Base-by-base conservation (phyloP, 1,284 basidiomycete genomes). In the Boletellus deceptivus region DNA sequence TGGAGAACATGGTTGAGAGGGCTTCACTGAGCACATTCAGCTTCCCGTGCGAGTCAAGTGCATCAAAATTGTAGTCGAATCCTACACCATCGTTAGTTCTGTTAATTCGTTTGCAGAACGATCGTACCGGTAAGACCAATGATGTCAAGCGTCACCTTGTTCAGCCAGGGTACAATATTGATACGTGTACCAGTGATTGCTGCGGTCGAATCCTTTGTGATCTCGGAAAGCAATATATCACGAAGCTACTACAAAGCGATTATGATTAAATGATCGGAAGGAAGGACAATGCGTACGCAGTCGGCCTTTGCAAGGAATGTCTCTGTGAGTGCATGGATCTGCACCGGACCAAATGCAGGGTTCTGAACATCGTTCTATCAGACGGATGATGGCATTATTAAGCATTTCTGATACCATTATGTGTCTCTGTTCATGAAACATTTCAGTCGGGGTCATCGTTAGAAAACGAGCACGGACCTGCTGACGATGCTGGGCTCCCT, bases 71-170 rank as follows among this genome's bases (percentile, higher is more conserved):
- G 33, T 34, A 34, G 33, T 34, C 6, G 16, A 34, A 34, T 16
- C 33, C 33, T 34, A n/a, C 16, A 4, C 14, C 33, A 4, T 34
- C 33, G 3, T 34, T 13, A n/a, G 16, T 6, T 10, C 4, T 34
- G 14, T n/a, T 34, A 2, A 34, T 34, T 34, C 16, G 11, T n/a
- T 16, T 34, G 5, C 16, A 8, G 16, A 34, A 4, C 33, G 14
- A n/a, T n/a, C 65, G 59, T 53, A 77, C 84, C 85, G 24, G 86
- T 83, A 10, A 80, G 69, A 8, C 85, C 85, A 48, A 90, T 88
- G 24, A 87, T 72, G 57, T 89, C 86, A 37, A 89, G 69, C 0
- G 86, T 86, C 54, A 75, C 72, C 50, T 75, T 75, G 40, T 72
- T 79, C 10, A 89, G 65, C 74, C 80, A 83, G 0, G 73, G 63